Conservation (phyloP, 1,284 basidiomycete genomes). For the Schizophyllum amplum region DNA sequence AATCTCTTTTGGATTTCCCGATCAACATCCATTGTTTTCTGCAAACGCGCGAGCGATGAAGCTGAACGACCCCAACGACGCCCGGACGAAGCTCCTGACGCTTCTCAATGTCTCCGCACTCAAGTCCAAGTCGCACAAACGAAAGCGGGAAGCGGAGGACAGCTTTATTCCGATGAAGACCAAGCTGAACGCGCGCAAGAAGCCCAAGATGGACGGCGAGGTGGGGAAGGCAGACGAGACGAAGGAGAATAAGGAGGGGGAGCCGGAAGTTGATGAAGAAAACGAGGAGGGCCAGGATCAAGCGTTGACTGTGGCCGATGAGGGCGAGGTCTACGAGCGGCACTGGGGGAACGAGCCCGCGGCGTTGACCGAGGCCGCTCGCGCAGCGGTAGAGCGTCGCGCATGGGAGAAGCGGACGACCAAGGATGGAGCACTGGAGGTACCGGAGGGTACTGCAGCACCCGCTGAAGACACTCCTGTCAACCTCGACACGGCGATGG, state of each 20-base stretch:
- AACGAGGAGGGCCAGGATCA: constrained; percentile 12
- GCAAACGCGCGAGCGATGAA: constrained; percentile 3
- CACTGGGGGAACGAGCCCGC: background rate
- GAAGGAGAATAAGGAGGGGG: constrained; percentile 14
- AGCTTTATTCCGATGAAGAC: constrained; percentile 33
- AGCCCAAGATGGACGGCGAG: constrained; percentile 14
- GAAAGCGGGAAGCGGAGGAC: constrained; percentile 41
- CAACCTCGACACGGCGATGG: background rate
- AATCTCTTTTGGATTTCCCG: background rate
- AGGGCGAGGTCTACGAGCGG: background rate
- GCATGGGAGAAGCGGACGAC: background rate
- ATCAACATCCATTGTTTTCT: background rate
- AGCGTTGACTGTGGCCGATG: background rate
- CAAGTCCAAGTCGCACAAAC: constrained; percentile 41
- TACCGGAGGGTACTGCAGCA: background rate
- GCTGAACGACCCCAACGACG: constrained; percentile 37
- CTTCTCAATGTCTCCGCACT: constrained; percentile 90
- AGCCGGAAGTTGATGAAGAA: constrained; percentile 10
- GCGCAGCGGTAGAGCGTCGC: background rate
- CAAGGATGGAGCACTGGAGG: background rate
- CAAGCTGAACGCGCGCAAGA: constrained; percentile 61
- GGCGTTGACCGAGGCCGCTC: background rate
- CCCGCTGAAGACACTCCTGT: background rate
- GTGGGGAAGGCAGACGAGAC: background rate
- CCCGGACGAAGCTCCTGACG: constrained; percentile 59